These are phyloP conservation scores for Berberis thunbergii DNA, from an alignment of 164 flowering plant genomes.

Conservation along the genomic window DNA sequence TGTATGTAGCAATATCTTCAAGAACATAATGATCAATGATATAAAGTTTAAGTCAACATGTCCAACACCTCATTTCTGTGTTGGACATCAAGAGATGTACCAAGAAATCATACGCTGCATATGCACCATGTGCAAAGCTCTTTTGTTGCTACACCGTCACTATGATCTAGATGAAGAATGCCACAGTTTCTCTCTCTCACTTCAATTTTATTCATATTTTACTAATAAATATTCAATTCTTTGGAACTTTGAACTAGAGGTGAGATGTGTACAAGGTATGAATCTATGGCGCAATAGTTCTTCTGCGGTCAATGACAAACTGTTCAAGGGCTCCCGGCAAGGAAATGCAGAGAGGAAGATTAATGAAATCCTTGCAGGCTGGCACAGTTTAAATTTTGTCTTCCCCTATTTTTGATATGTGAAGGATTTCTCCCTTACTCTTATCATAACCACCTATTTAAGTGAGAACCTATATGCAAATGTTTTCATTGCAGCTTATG, in stretches of 20 bases:
- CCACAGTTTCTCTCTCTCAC: background rate
- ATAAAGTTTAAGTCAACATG: too few species aligned
- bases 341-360: slow-evolving; percentile 56
- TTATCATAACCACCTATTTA: background rate
- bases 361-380: slow-evolving; percentile 84
- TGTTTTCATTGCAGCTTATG: slow-evolving; percentile 55
- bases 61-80: too few species aligned
- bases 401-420: slow-evolving; percentile 1
- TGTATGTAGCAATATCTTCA: too few species aligned
- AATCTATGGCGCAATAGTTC: slow-evolving; percentile 71
- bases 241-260: slow-evolving; percentile 33
- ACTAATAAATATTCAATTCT: slow-evolving; percentile 1
- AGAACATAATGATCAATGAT: too few species aligned
- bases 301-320: slow-evolving; percentile 53
- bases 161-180: too few species aligned
- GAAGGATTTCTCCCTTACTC: background rate
- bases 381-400: slow-evolving; percentile 7
- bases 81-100: too few species aligned
- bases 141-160: background rate
- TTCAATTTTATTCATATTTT: background rate
- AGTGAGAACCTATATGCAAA: background rate
- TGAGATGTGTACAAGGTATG: slow-evolving; percentile 55
- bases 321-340: slow-evolving; percentile 57
- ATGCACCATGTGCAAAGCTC: background rate
- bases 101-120: too few species aligned